Conservation (phyloP, 2,329 filamentous ascomycete species). For the Diaporthe citri region DNA sequence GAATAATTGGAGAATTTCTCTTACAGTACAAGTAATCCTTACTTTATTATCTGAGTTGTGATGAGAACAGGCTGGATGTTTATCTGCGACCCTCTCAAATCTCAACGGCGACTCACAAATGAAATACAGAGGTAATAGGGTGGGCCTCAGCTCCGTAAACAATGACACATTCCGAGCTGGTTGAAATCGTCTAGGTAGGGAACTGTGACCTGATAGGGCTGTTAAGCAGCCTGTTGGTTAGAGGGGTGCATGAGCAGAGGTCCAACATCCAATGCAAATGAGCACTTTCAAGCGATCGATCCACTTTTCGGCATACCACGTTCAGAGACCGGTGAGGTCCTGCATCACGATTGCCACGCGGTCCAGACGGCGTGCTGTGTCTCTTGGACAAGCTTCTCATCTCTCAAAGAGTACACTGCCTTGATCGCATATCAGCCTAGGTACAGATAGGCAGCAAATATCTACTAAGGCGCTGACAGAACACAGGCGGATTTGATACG, state of each 20-base stretch:
- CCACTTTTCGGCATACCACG: constrained; percentile 3
- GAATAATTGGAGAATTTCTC: too few species aligned
- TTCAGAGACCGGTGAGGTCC: neutral
- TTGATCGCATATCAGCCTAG: accelerated
- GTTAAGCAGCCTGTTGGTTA: neutral
- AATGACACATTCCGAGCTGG: neutral
- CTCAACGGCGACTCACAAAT: neutral
- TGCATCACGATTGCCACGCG: neutral
- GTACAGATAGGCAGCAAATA: neutral
- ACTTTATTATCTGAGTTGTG: too few species aligned
- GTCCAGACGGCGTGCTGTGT: too few species aligned
- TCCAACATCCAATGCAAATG: neutral
- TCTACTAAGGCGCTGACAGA: neutral
- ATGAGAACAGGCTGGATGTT: too few species aligned
- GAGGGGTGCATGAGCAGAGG: neutral
- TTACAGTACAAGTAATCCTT: too few species aligned
- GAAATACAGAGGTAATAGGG: neutral
- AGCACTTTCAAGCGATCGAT: neutral
- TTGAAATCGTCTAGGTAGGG: neutral
- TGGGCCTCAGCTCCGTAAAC: neutral
- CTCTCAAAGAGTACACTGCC: neutral
- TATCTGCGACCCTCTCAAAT: neutral
- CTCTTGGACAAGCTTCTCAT: neutral
- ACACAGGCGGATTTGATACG: too few species aligned
- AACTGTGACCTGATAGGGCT: constrained; percentile 1